Percentiles rank a stretch among this genome's conserved stretches.
Conservation (phyloP, 2,329 filamentous ascomycete species). For the Curvularia verruculosa region DNA sequence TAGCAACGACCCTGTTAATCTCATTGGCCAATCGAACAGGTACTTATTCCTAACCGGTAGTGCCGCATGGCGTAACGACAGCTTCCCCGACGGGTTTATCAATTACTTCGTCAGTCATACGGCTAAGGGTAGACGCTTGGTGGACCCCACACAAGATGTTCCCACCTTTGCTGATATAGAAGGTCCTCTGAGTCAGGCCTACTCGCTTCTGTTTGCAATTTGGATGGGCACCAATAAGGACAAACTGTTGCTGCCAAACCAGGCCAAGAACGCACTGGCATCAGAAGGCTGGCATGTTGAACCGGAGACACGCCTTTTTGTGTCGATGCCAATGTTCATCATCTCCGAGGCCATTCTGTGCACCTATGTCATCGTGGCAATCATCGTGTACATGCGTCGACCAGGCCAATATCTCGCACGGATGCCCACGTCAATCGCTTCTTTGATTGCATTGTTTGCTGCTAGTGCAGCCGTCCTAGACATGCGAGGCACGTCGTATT, state of each 20-base stretch:
- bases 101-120: conserved; percentile 54
- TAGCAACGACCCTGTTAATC: conserved; percentile 30
- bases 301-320: conserved; percentile 55
- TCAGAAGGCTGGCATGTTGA: conserved; percentile 23
- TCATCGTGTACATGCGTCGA: conserved; percentile 52
- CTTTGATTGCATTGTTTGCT: conserved; percentile 56
- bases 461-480: conserved; percentile 55
- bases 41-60: conserved; percentile 26
- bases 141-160: conserved; percentile 45
- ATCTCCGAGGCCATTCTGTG: conserved; percentile 54
- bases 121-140: conserved; percentile 35
- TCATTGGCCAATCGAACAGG: conserved; percentile 31
- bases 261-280: not conserved
- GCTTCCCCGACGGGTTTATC: conserved; percentile 52
- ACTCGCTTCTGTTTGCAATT: conserved; percentile 52
- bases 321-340: conserved; percentile 55
- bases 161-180: conserved; percentile 43
- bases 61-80: conserved; percentile 57
- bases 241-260: conserved; percentile 42
- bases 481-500: conserved; percentile 27
- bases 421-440: conserved; percentile 60
- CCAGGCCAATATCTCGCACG: conserved; percentile 56
- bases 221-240: conserved; percentile 53
- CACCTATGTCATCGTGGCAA: conserved; percentile 53
- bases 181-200: conserved; percentile 35